Percentiles rank a stretch among this genome's conserved stretches.
Evolutionary conservation across 768 basidiomycete species (phyloP).

Genomic region (Tylopilus cervinicoccineus): DNA sequence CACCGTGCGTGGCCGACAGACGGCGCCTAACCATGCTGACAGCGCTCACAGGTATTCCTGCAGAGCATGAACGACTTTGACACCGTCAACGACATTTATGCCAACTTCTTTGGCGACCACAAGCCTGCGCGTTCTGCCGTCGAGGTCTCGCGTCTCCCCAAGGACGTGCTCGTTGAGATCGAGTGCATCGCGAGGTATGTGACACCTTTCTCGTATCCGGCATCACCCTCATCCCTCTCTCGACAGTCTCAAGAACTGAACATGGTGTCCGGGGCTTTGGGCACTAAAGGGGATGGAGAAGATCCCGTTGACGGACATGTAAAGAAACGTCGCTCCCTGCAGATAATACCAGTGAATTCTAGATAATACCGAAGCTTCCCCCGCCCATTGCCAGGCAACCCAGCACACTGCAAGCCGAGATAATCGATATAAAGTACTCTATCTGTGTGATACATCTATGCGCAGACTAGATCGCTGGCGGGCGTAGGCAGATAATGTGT

Average conservation of each 20-base stretch:
- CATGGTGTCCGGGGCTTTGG: not conserved
- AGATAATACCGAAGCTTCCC: not conserved
- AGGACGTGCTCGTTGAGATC: conserved; percentile 89
- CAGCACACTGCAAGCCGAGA: not conserved
- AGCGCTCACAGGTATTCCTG: conserved; percentile 68
- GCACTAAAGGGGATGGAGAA: not conserved
- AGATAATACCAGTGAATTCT: conserved; percentile 5
- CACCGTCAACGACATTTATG: conserved; percentile 78
- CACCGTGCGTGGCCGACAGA: conserved; percentile 53
- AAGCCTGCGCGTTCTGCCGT: conserved; percentile 93
- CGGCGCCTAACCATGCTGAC: not conserved
- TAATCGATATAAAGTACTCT: conserved; percentile 12
- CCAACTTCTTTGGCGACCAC: conserved; percentile 80
- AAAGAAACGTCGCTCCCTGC: not conserved
- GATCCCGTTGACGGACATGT: not conserved
- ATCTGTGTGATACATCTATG: conserved; percentile 24
- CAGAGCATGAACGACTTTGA: conserved; percentile 91
- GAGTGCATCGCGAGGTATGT: conserved; percentile 80
- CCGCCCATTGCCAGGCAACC: not conserved
- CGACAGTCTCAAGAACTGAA: conserved; percentile 20
- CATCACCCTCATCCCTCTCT: not conserved
- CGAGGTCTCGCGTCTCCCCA: conserved; percentile 85
- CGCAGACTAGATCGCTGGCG: conserved; percentile 14
- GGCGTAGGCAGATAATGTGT: conserved; percentile 2
- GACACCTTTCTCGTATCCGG: not conserved